These are phyloP conservation scores for Paramecium caudatum DNA, from an alignment of 73 alveolate genomes.

Conservation along the genomic window DNA sequence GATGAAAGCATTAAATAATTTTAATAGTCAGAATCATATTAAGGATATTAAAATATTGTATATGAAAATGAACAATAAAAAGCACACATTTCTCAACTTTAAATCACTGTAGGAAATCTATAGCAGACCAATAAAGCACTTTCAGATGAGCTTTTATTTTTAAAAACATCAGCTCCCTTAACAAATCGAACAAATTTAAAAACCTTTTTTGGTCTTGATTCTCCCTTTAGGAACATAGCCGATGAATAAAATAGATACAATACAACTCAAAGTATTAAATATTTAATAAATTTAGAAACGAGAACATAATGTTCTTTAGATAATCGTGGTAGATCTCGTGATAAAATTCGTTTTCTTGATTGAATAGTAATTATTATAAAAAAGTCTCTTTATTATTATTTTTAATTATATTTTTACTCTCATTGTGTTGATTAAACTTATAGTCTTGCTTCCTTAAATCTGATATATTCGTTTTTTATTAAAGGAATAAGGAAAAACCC, in stretches of 20 bases:
- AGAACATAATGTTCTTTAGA: slow-evolving; percentile 26
- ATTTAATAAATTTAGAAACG: neutral
- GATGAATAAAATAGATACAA: slow-evolving; percentile 25
- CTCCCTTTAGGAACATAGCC: slow-evolving; percentile 5
- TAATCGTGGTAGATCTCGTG: neutral
- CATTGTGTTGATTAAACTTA: neutral
- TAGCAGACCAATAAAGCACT: slow-evolving; percentile 2
- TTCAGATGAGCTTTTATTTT: neutral
- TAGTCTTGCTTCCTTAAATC: neutral
- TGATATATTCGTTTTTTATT: slow-evolving; percentile 18
- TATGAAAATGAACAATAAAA: slow-evolving; percentile 30
- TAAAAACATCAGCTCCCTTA: slow-evolving; percentile 19
- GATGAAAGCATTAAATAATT: slow-evolving; percentile 33
- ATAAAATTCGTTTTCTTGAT: too few species aligned
- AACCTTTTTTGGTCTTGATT: slow-evolving; percentile 15
- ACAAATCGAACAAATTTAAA: slow-evolving; percentile 16
- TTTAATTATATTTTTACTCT: too few species aligned
- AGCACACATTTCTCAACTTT: neutral
- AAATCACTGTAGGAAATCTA: neutral
- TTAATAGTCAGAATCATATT: neutral
- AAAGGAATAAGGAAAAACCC: slow-evolving; percentile 49
- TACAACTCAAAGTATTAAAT: neutral
- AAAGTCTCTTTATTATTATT: too few species aligned
- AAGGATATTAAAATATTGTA: neutral
- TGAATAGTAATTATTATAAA: too few species aligned